A percentile compares a stretch with the other conserved stretches of the same genome.
Evolutionary conservation across 2,329 filamentous ascomycete species (phyloP).

Genomic region (Eurotiales sp.): DNA sequence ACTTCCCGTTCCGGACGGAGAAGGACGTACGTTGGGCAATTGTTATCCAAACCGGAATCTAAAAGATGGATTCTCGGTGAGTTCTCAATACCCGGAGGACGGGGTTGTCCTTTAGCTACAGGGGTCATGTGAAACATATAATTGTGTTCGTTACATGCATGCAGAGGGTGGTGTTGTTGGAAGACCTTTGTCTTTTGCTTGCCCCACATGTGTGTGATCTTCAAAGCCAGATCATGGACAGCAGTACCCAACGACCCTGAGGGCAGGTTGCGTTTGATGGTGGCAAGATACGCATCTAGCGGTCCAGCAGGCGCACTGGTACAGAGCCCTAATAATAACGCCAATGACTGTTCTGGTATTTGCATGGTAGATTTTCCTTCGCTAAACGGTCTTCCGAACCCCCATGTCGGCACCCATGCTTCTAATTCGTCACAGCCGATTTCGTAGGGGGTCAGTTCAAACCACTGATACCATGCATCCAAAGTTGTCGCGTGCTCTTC

Average conservation of each 20-base stretch:
- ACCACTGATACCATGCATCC: slow-evolving; percentile 34
- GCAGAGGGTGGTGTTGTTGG: slow-evolving; percentile 13
- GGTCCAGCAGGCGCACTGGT: slow-evolving; percentile 13
- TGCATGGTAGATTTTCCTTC: slow-evolving; percentile 21
- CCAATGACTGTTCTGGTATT: slow-evolving; percentile 14
- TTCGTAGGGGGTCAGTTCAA: slow-evolving; percentile 32
- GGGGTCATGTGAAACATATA: slow-evolving; percentile 13
- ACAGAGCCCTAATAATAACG: slow-evolving; percentile 13
- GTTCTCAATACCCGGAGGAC: slow-evolving; percentile 13
- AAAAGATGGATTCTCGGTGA: slow-evolving; percentile 12
- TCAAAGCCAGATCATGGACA: slow-evolving; percentile 12
- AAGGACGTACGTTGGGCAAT: slow-evolving; percentile 14
- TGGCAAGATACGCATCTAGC: slow-evolving; percentile 14
- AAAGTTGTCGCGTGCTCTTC: slow-evolving; percentile 2
- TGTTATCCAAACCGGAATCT: slow-evolving; percentile 15
- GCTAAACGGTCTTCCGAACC: slow-evolving; percentile 31
- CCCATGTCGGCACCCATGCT: slow-evolving; percentile 34
- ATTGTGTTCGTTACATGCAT: slow-evolving; percentile 16
- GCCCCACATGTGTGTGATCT: slow-evolving; percentile 15
- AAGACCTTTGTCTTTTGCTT: slow-evolving; percentile 14
- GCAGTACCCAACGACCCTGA: slow-evolving; percentile 9
- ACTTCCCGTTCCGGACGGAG: slow-evolving; percentile 12
- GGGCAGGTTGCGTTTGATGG: slow-evolving; percentile 15
- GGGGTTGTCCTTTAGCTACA: slow-evolving; percentile 6
- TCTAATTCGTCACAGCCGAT: slow-evolving; percentile 34